phyloP scores from a whole-genome alignment of 345 rosid species.

The Salix viminalis region DNA sequence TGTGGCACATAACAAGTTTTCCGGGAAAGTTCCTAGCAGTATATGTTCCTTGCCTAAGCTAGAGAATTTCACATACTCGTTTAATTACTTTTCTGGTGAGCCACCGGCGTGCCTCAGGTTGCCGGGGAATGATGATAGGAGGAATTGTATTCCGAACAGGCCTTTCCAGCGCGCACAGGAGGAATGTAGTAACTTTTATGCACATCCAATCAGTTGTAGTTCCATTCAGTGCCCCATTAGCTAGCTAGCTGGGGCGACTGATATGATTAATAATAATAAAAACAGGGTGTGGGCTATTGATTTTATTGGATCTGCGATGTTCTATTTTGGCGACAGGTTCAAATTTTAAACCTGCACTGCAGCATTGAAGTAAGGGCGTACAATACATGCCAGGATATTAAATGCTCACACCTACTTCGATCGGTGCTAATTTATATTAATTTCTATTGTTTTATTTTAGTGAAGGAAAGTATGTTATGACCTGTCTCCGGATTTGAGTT shows the following conservation, averaged over 20 bases:
- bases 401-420: too few relatives aligned
- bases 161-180: slow-evolving; percentile 54
- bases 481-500: too few relatives aligned
- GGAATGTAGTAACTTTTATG: slow-evolving; percentile 55
- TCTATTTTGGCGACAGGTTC: too few relatives aligned
- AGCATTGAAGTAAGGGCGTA: too few relatives aligned
- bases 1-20: slow-evolving; percentile 55
- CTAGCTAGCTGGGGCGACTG: slow-evolving; percentile 19
- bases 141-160: slow-evolving; percentile 57
- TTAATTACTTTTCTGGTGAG: slow-evolving; percentile 57
- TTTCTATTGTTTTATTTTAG: too few relatives aligned
- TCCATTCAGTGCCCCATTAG: slow-evolving; percentile 38
- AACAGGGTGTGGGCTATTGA: too few relatives aligned
- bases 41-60: slow-evolving; percentile 60
- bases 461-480: too few relatives aligned
- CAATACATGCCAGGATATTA: too few relatives aligned
- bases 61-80: slow-evolving; percentile 66
- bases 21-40: slow-evolving; percentile 55
- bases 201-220: slow-evolving; percentile 44
- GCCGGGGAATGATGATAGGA: slow-evolving; percentile 42
- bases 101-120: slow-evolving; percentile 51
- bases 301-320: too few relatives aligned
- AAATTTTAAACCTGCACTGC: too few relatives aligned
- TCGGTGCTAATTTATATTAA: too few relatives aligned
- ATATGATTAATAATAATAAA: too few relatives aligned